Evolutionary conservation across 306 rosid species (phyloP).

Genomic region (Adenanthera pavonina): DNA sequence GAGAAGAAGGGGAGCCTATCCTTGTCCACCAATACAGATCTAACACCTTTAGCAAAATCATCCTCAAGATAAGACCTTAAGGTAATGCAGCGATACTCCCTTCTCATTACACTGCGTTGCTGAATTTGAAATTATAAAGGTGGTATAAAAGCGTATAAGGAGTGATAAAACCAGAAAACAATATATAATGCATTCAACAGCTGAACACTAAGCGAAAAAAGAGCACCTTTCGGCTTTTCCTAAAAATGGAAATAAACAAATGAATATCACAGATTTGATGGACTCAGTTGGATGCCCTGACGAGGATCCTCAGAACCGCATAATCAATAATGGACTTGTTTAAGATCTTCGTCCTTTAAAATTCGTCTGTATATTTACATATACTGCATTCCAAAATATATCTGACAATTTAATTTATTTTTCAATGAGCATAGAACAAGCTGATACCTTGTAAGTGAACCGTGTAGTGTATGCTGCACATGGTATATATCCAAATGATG

Average conservation of each 20-base stretch:
- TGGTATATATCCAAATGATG: neutral
- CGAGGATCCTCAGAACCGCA: neutral
- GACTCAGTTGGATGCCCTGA: too few relatives aligned
- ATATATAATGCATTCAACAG: too few relatives aligned
- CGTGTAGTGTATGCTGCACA: neutral
- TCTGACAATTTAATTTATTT: neutral
- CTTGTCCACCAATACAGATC: neutral
- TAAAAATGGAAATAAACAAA: too few relatives aligned
- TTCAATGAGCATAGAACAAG: neutral
- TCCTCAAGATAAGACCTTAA: neutral
- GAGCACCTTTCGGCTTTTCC: too few relatives aligned
- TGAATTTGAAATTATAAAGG: neutral
- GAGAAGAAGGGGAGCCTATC: neutral
- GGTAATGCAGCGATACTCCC: too few relatives aligned
- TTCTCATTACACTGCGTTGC: too few relatives aligned
- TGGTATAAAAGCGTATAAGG: too few relatives aligned
- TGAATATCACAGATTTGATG: too few relatives aligned
- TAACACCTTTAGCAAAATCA: neutral
- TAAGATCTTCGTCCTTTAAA: too few relatives aligned
- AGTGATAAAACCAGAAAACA: too few relatives aligned
- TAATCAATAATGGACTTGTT: neutral
- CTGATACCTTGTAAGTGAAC: too few relatives aligned
- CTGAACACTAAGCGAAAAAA: too few relatives aligned
- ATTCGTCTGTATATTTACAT: neutral
- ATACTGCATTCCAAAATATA: neutral